Percentiles rank a stretch among this genome's conserved stretches.
Conservation (phyloP, 106 monocot genomes). For the Narthecium ossifragum region DNA sequence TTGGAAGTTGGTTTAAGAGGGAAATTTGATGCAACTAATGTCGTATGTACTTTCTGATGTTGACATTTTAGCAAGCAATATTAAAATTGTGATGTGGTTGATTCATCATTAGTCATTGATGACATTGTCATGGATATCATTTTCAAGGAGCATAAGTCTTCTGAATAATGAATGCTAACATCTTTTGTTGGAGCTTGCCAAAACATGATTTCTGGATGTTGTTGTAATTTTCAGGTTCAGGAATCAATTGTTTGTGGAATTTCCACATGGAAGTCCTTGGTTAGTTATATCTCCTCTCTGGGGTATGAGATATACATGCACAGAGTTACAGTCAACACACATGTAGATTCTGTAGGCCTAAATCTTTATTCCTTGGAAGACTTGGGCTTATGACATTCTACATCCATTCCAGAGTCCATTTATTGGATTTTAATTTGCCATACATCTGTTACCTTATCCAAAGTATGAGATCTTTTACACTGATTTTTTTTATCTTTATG, state of each 20-base stretch:
- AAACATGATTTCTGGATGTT: background rate
- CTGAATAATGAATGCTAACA: background rate
- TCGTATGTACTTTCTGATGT: conserved; percentile 19
- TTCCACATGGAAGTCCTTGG: conserved; percentile 97
- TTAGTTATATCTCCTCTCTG: conserved; percentile 17
- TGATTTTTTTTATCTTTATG: too few species aligned
- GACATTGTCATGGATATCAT: too few species aligned
- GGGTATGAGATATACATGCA: too few species aligned
- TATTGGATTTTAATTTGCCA: too few species aligned
- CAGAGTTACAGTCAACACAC: too few species aligned
- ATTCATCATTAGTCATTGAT: background rate
- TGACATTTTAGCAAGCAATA: background rate
- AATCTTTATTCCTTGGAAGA: too few species aligned
- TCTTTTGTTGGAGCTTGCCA: background rate
- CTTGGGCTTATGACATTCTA: too few species aligned
- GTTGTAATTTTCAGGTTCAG: conserved; percentile 48
- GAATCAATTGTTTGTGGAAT: conserved; percentile 89
- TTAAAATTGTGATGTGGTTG: background rate
- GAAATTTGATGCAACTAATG: conserved; percentile 75
- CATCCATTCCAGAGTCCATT: too few species aligned
- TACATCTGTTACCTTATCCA: too few species aligned
- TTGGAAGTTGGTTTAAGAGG: conserved; percentile 74
- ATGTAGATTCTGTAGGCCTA: too few species aligned
- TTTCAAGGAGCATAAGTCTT: too few species aligned
- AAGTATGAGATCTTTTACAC: too few species aligned